Base-by-base conservation (phyloP, 768 basidiomycete species). In the Mycena galopus region DNA sequence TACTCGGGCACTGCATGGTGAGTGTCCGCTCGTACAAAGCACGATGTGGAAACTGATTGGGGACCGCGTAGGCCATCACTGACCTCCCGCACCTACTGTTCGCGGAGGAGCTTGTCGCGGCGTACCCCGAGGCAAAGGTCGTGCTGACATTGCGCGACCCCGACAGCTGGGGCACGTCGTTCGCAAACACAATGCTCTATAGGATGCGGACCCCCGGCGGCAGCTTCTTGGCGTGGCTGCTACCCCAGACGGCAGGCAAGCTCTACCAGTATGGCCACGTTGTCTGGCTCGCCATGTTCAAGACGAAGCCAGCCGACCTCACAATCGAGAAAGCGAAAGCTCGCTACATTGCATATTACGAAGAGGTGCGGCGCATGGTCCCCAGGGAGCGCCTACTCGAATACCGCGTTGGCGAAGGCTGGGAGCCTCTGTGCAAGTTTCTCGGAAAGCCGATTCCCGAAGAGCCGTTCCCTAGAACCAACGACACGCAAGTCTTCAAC, bases 51-150 rank as follows among this genome's bases (percentile, higher is more conserved):
- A 59, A 17, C n/a, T 39, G 37, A 59, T 59, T 59, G 32, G 58
- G 58, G 33, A 59, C 35, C 58, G 35, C 23, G 39, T 39, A 70
- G 69, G 69, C 69, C n/a, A 61, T 70, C 17, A 64, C 69, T 4
- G 69, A 70, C 32, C 27, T 64, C 29, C 60, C 67, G 17, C 50
- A 44, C 39, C 17, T 70, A 0, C 32, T 70, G 10, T 70, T 70
- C 30, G 37, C 53, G 8, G 61, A 62, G 37, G 69, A 70, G 42
- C 62, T 64, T 61, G 27, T 70, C 68, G 60, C 35, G 21, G 68
- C 68, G 25, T 69, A 69, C 42, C 68, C 60, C 16, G 59, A 61
- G 12, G 69, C 62, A 30, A 63, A 70, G 35, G 69, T 70, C 39
- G 32, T 70, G 7, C 62, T 70, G 8, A 70, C 69, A 9, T 56